A percentile compares a stretch with the other conserved stretches of the same genome.
These are phyloP conservation scores for Spergularia azorica DNA, from an alignment of 179 eudicot genomes.

Conservation along the genomic window DNA sequence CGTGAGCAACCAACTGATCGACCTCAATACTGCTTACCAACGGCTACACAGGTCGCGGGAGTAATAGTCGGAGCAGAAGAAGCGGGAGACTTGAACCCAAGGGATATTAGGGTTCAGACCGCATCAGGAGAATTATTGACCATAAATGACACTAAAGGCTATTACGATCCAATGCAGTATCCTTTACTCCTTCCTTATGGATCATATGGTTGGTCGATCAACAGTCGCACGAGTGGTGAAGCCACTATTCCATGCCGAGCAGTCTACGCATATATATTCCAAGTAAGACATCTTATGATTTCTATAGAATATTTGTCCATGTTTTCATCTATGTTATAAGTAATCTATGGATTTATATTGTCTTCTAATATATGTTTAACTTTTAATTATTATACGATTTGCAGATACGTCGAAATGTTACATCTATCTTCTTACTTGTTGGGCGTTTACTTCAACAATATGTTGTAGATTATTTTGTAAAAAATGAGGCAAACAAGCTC, in stretches of 20 bases:
- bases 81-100: constrained; percentile 1
- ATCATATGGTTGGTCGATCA: constrained; percentile 17
- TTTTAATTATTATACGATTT: neutral
- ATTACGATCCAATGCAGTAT: constrained; percentile 11
- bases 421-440: neutral
- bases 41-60: constrained; percentile 13
- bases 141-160: neutral
- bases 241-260: constrained; percentile 10
- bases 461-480: neutral
- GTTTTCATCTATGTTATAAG: neutral
- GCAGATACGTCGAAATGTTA: neutral
- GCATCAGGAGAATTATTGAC: neutral
- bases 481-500: neutral
- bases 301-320: neutral
- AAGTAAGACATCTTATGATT: neutral
- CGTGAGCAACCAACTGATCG: neutral
- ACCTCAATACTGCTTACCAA: constrained; percentile 10
- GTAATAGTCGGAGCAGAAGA: constrained; percentile 1
- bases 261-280: constrained; percentile 5
- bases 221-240: neutral
- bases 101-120: constrained; percentile 8
- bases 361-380: neutral
- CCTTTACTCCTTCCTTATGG: constrained; percentile 6
- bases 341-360: too few relatives aligned
- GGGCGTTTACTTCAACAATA: neutral